Percentiles rank a stretch among this genome's conserved stretches.
Evolutionary conservation across 768 basidiomycete species (phyloP).

Genomic region (Pleurotus salmoneostramineus): DNA sequence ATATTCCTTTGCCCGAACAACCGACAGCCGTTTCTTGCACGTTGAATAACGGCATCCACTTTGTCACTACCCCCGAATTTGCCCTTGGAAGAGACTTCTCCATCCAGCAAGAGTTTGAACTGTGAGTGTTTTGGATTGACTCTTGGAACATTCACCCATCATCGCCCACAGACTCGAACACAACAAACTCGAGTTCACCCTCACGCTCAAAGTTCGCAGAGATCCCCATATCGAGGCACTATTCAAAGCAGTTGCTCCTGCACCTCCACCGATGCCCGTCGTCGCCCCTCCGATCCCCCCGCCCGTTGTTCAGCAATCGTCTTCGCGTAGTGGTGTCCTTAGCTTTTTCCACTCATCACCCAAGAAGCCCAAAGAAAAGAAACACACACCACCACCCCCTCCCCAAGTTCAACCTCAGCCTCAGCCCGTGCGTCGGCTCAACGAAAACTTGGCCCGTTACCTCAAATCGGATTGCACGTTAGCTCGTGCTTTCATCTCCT

Average conservation of each 20-base stretch:
- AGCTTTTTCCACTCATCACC: conserved; percentile 76
- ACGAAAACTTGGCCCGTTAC: conserved; percentile 79
- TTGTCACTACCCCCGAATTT: conserved; percentile 84
- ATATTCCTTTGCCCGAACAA: conserved; percentile 76
- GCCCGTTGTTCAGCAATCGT: conserved; percentile 36
- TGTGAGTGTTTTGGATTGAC: conserved; percentile 58
- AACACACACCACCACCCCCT: conserved; percentile 27
- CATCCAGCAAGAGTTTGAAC: conserved; percentile 88
- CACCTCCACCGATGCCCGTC: conserved; percentile 36
- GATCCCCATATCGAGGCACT: conserved; percentile 84
- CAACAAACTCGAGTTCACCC: conserved; percentile 91
- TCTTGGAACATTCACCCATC: not conserved
- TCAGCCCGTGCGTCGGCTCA: conserved; percentile 35
- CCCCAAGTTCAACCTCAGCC: conserved; percentile 33
- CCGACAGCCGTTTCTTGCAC: conserved; percentile 78
- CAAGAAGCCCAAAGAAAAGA: conserved; percentile 58
- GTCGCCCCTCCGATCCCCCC: conserved; percentile 27
- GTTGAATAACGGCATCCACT: conserved; percentile 95
- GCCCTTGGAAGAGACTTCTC: conserved; percentile 52
- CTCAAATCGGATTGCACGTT: conserved; percentile 85
- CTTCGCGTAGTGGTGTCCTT: conserved; percentile 65
- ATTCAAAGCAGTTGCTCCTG: conserved; percentile 57
- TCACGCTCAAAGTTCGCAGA: conserved; percentile 81
- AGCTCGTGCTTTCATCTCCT: conserved; percentile 82
- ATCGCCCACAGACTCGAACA: conserved; percentile 69